A percentile compares a stretch with the other conserved stretches of the same genome.
Evolutionary conservation across 2,329 filamentous ascomycete genomes (phyloP).

Genomic region (Aspergillus novofumigatus): DNA sequence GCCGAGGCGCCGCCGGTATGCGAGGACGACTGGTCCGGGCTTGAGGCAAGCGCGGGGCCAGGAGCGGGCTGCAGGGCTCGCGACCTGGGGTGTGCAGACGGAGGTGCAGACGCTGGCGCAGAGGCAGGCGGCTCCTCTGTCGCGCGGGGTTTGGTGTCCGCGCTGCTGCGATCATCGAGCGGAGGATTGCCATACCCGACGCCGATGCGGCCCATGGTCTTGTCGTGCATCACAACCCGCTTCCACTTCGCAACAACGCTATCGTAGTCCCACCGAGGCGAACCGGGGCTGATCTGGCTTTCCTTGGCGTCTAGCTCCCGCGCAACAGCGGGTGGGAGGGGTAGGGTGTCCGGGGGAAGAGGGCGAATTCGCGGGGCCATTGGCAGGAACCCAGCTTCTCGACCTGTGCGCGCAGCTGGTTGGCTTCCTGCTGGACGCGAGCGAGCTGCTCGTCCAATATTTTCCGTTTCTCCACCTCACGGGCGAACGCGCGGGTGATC

Average conservation of each 20-base stretch:
- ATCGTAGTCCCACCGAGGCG: conserved; percentile 46
- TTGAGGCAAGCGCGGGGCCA: conserved; percentile 17
- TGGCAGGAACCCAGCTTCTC: conserved; percentile 45
- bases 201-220: conserved; percentile 38
- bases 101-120: background rate
- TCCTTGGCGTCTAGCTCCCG: conserved; percentile 35
- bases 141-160: conserved; percentile 7
- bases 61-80: conserved; percentile 14
- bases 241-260: conserved; percentile 47
- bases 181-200: conserved; percentile 23
- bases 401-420: conserved; percentile 46
- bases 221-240: conserved; percentile 44
- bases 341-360: conserved; percentile 45
- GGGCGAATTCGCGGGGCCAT: conserved; percentile 46
- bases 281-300: conserved; percentile 31
- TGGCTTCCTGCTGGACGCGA: conserved; percentile 45
- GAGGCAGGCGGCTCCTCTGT: conserved; percentile 7
- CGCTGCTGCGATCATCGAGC: conserved; percentile 12
- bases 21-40: conserved; percentile 24
- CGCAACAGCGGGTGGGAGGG: conserved; percentile 36
- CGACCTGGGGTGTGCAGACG: background rate
- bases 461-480: conserved; percentile 43
- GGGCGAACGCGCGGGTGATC: conserved; percentile 44
- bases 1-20: conserved; percentile 17
- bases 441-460: conserved; percentile 41